Conservation (phyloP, 768 basidiomycete genomes). For the Hypholoma sublateritium region DNA sequence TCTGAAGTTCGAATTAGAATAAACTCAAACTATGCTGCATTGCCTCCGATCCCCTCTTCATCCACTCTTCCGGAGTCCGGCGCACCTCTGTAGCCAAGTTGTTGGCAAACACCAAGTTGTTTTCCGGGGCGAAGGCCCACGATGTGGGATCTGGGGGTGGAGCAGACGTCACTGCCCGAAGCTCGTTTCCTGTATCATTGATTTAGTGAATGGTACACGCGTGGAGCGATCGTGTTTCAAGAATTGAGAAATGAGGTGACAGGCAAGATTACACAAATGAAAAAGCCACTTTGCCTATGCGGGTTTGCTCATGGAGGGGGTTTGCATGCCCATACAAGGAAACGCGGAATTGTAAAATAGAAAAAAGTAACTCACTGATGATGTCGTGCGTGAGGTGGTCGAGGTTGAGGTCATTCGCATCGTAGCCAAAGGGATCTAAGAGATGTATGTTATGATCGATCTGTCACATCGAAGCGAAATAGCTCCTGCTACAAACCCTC, state of each 20-base stretch:
- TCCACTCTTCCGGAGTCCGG: slow-evolving; percentile 56
- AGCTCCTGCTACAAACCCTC: slow-evolving; percentile 50
- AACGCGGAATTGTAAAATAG: neutral
- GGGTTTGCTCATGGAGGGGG: neutral
- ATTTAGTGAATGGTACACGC: neutral
- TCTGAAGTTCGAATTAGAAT: slow-evolving; percentile 10
- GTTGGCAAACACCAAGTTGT: slow-evolving; percentile 52
- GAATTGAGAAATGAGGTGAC: neutral
- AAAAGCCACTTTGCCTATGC: neutral
- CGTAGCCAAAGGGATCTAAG: slow-evolving; percentile 57
- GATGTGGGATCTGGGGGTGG: slow-evolving; percentile 52
- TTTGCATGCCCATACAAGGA: neutral
- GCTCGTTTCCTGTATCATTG: slow-evolving; percentile 42
- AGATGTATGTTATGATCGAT: neutral
- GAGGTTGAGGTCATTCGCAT: slow-evolving; percentile 73
- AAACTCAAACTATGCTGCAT: slow-evolving; percentile 43
- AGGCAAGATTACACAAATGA: neutral
- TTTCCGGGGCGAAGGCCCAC: slow-evolving; percentile 63
- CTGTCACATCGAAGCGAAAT: neutral
- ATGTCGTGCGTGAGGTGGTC: slow-evolving; percentile 73
- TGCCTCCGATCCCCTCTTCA: slow-evolving; percentile 42
- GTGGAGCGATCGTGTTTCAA: slow-evolving; percentile 2
- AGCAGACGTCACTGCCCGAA: slow-evolving; percentile 59
- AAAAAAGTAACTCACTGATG: slow-evolving; percentile 46
- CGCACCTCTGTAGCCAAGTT: slow-evolving; percentile 33